Conservation (phyloP, 192 early-diverging fungal genomes). For the Backusella tarrabulga region DNA sequence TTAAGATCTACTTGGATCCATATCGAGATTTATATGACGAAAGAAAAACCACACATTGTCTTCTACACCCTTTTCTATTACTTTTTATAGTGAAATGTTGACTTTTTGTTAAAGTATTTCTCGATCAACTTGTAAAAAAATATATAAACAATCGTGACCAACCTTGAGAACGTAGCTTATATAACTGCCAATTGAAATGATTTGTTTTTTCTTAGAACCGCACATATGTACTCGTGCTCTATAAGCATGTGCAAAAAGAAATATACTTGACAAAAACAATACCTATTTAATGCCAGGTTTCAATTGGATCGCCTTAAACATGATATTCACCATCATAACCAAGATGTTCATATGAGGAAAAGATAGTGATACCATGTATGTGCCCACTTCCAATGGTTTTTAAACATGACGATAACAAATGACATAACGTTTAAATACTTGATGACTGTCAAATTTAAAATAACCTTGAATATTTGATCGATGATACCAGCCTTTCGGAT, state of each 20-base stretch:
- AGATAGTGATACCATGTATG: background rate
- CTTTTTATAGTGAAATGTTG: background rate
- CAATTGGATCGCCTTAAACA: background rate
- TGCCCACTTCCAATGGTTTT: background rate
- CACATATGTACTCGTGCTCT: background rate
- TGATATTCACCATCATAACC: background rate
- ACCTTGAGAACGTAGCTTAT: background rate
- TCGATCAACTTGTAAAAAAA: background rate
- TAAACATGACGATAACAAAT: background rate
- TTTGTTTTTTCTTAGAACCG: background rate
- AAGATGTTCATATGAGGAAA: background rate
- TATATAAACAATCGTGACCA: background rate
- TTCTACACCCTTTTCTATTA: background rate
- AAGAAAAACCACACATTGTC: no score
- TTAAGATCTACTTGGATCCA: background rate
- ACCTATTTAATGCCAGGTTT: background rate
- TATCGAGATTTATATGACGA: no score
- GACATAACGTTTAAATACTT: background rate
- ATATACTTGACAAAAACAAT: background rate
- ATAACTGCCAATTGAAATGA: background rate
- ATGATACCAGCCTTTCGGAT: background rate
- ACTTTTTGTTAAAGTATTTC: background rate
- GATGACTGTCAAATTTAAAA: background rate
- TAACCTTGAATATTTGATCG: background rate
- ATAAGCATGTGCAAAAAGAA: background rate